Percentiles rank a stretch among this genome's conserved stretches.
Conservation (phyloP, 768 basidiomycete genomes). For the Heimioporus sp. region DNA sequence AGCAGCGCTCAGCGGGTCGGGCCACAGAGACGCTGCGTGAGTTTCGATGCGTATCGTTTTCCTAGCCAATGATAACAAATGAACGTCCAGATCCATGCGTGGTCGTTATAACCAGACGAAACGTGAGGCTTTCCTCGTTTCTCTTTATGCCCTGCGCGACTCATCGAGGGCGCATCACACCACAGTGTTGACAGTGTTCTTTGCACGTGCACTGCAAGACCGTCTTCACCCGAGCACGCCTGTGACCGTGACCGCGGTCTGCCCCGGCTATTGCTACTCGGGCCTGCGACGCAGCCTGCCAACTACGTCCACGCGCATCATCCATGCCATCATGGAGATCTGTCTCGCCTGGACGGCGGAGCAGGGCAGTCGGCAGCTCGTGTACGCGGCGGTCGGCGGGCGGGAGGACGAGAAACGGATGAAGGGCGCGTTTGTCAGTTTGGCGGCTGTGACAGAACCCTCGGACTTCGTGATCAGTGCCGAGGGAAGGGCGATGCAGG, state of each 20-base stretch:
- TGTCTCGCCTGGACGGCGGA: too few species aligned
- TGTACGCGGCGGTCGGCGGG: too few species aligned
- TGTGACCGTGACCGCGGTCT: constrained; percentile 23
- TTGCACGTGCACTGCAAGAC: constrained; percentile 26
- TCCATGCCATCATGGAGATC: too few species aligned
- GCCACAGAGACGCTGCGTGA: constrained; percentile 21
- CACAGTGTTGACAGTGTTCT: constrained; percentile 31
- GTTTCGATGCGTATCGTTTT: background rate
- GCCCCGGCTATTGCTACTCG: background rate
- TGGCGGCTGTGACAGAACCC: too few species aligned
- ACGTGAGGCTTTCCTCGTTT: constrained; percentile 15
- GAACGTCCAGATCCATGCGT: constrained; percentile 9
- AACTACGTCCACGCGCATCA: too few species aligned
- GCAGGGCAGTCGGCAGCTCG: too few species aligned
- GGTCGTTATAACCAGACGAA: constrained; percentile 27
- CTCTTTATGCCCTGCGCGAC: background rate
- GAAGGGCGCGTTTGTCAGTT: too few species aligned
- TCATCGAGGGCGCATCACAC: too few species aligned
- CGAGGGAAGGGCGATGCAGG: too few species aligned
- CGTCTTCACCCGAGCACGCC: constrained; percentile 18
- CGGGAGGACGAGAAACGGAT: too few species aligned
- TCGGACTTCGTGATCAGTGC: too few species aligned
- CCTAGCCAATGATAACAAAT: background rate
- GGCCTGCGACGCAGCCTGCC: too few species aligned
- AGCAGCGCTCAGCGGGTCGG: constrained; percentile 19